These are phyloP conservation scores for Trichosporon sp. DNA, from an alignment of 1,284 basidiomycete species.

Conservation along the genomic window DNA sequence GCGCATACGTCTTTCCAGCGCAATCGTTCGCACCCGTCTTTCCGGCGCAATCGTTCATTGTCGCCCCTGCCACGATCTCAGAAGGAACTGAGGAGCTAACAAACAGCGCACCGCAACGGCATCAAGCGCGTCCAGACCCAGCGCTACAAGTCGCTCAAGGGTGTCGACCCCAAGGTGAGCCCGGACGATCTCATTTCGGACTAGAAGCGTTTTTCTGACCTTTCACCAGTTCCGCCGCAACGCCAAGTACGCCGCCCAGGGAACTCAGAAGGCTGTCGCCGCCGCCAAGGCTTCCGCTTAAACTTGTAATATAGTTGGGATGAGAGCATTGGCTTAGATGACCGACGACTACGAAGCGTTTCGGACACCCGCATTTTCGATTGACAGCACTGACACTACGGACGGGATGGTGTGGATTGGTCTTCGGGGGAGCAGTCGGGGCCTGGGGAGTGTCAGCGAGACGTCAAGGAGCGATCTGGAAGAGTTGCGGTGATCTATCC, in stretches of 20 bases:
- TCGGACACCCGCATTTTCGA: not conserved
- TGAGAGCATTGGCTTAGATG: slow-evolving; percentile 19
- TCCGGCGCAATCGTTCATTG: not conserved
- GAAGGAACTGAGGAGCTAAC: not conserved
- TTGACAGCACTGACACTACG: not conserved
- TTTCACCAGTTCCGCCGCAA: slow-evolving; percentile 49
- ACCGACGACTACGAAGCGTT: not conserved
- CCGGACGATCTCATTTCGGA: not conserved
- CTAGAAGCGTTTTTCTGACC: not conserved
- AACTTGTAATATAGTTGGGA: slow-evolving; percentile 17
- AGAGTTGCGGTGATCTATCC: too few relatives aligned
- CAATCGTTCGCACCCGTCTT: not conserved
- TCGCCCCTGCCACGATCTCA: not conserved
- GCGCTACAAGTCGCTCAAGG: slow-evolving; percentile 78
- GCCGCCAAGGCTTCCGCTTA: slow-evolving; percentile 30
- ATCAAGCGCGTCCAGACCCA: slow-evolving; percentile 75
- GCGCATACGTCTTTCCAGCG: not conserved
- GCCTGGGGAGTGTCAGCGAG: too few relatives aligned
- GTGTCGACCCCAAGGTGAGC: slow-evolving; percentile 57
- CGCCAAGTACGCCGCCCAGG: slow-evolving; percentile 48
- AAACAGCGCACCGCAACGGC: slow-evolving; percentile 86
- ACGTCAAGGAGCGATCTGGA: too few relatives aligned
- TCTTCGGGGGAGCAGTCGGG: too few relatives aligned
- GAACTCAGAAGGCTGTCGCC: slow-evolving; percentile 47
- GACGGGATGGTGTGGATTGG: not conserved